Base-by-base conservation (phyloP, 441 rosid genomes). In the Adansonia gregorii region DNA sequence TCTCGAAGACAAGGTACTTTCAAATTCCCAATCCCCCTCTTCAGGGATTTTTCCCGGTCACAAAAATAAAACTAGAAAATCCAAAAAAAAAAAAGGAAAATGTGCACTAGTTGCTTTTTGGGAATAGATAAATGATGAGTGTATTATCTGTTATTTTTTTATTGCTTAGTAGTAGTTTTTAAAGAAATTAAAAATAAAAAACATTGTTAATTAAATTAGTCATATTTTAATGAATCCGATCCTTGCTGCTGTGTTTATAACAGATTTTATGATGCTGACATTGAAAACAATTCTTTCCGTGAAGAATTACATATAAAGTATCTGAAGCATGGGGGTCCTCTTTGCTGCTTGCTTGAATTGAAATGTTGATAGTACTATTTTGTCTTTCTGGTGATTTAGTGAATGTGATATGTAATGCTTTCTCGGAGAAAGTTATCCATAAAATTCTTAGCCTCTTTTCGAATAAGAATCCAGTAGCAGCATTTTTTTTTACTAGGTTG, bases 1-100 rank as follows among this genome's bases (percentile, higher is more conserved):
- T 60, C 88, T 79, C 79, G 92, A 92, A 80, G 96, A 89, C 51
- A 89, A 85, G 92, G 89, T 86, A 80, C 14, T 17, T 72, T 55
- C 11, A 8, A 52, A 3, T n/a, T 31, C 20, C 27, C n/a, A 45
- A 58, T 74, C 22, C 8, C 22, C 43, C 70, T 19, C 19, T 27
- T 35, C 59, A 46, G 58, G n/a, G 66, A 6, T 51, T 45, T 22
- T 65, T 17, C 11, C 1, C 2, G 0, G 6, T 41, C 51, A 41
- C 46, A 66, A 41, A 39, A 65, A 65, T 65, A 14, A n/a, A n/a
- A 64, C 8, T 4, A 2, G 1, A 31, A 35, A 24, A 24, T 24
- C 27, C 27, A 24, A 24, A 27, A 27, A 31, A 61, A 10, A 8
- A 45, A 24, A 14, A 9, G 19, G 3, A 19, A 43, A 67, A 2